These are phyloP conservation scores for Aspergillus egyptiacus DNA, from an alignment of 495 filamentous ascomycete genomes.

Conservation along the genomic window DNA sequence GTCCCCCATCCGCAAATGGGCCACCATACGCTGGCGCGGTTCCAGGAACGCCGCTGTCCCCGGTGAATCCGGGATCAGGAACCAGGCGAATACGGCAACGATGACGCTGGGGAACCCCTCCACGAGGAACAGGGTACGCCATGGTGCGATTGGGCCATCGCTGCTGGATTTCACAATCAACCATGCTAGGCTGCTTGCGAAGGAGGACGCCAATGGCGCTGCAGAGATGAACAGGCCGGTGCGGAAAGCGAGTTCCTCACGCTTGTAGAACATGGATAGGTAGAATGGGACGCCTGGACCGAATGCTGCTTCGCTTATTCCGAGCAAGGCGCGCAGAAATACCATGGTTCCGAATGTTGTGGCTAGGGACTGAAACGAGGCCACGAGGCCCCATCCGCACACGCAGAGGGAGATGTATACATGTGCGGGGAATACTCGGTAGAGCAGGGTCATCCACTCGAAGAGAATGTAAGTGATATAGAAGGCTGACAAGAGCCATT, in stretches of 20 bases:
- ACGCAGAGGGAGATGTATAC: constrained; percentile 50
- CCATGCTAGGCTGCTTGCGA: constrained; percentile 62
- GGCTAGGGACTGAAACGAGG: constrained; percentile 64
- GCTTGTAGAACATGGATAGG: constrained; percentile 55
- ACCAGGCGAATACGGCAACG: constrained; percentile 49
- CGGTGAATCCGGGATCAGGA: constrained; percentile 49
- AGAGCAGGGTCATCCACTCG: constrained; percentile 65
- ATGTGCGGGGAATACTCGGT: constrained; percentile 50
- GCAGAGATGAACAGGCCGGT: constrained; percentile 59
- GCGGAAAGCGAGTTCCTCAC: constrained; percentile 56
- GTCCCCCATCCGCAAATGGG: constrained; percentile 43
- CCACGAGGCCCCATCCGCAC: constrained; percentile 52
- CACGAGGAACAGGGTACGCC: constrained; percentile 55
- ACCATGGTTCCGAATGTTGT: constrained; percentile 46
- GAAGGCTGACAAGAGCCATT: constrained; percentile 62
- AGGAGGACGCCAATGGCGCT: constrained; percentile 58
- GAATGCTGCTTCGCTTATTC: constrained; percentile 57
- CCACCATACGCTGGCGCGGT: constrained; percentile 40
- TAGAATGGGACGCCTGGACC: constrained; percentile 59
- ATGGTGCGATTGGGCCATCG: constrained; percentile 48
- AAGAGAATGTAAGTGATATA: constrained; percentile 72
- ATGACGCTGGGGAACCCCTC: constrained; percentile 59
- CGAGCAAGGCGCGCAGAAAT: constrained; percentile 45
- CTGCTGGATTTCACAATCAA: constrained; percentile 46
- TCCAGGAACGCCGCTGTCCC: constrained; percentile 46